These are phyloP conservation scores for Silene vulgaris DNA, from an alignment of 179 eudicot genomes.

Conservation along the genomic window DNA sequence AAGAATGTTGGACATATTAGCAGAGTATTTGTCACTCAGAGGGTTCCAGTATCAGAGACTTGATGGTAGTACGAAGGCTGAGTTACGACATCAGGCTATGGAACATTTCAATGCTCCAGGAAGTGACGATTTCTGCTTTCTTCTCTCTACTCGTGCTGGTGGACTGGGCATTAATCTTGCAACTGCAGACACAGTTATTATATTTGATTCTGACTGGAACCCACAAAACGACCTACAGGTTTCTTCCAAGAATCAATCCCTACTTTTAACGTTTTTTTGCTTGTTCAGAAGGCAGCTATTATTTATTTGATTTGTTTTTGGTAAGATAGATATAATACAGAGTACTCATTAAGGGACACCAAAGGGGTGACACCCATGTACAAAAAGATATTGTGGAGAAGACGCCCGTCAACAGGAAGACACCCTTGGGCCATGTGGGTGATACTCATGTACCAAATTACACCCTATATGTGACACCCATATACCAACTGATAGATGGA, in stretches of 20 bases:
- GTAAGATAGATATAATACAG: neutral
- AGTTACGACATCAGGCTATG: conserved; percentile 97
- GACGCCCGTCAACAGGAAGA: neutral
- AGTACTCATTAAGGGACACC: neutral
- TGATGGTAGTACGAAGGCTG: conserved; percentile 98
- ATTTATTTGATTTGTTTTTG: neutral
- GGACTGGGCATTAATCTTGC: conserved; percentile 98
- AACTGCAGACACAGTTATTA: conserved; percentile 96
- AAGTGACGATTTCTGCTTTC: conserved; percentile 99
- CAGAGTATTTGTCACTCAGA: conserved; percentile 88
- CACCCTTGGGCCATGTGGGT: neutral
- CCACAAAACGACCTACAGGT: conserved; percentile 99
- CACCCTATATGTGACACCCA: neutral
- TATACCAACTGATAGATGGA: neutral
- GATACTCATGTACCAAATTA: neutral
- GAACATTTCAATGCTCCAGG: conserved; percentile 99
- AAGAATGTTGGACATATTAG: conserved; percentile 91
- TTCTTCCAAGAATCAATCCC: conserved; percentile 2
- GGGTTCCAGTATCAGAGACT: conserved; percentile 97
- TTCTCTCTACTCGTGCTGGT: conserved; percentile 99
- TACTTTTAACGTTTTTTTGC: neutral
- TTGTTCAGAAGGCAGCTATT: neutral
- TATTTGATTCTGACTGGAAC: conserved; percentile 99
- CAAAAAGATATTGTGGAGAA: neutral
- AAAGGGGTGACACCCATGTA: neutral